These are phyloP conservation scores for Brasenia schreberi DNA, from an alignment of 164 flowering plant species.

Conservation along the genomic window DNA sequence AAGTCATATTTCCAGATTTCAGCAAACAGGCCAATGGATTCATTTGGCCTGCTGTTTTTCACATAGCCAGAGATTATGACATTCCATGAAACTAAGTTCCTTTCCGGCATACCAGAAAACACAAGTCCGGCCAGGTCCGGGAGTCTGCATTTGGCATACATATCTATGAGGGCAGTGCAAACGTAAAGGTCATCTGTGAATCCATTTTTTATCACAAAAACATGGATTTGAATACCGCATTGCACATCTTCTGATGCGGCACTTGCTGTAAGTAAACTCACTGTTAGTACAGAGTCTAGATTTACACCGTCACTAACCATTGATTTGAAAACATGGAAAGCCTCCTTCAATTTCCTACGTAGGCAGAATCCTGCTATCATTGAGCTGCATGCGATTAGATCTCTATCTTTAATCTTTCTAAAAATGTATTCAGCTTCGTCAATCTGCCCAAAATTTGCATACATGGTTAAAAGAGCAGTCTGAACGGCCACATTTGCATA, in stretches of 20 bases:
- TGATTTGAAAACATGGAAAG: conserved; percentile 17
- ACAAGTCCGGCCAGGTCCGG: conserved; percentile 23
- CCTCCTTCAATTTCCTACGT: conserved; percentile 23
- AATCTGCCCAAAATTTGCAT: conserved; percentile 27
- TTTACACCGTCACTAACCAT: conserved; percentile 22
- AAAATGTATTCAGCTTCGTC: conserved; percentile 33
- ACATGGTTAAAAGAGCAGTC: conserved; percentile 44
- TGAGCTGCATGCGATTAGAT: conserved; percentile 41
- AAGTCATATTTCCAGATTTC: conserved; percentile 22
- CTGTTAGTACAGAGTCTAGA: conserved; percentile 34
- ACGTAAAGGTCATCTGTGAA: conserved; percentile 25
- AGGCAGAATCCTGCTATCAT: conserved; percentile 39
- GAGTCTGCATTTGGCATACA: conserved; percentile 37
- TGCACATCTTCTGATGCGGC: conserved; percentile 18
- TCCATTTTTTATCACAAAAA: conserved; percentile 29
- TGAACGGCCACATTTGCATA: conserved; percentile 22
- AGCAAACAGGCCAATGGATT: conserved; percentile 27
- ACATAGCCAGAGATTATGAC: conserved; percentile 33
- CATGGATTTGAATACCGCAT: conserved; percentile 34
- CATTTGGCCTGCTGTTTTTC: conserved; percentile 26
- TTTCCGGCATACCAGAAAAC: conserved; percentile 26
- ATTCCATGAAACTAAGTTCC: conserved; percentile 50
- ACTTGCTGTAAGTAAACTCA: conserved; percentile 25
- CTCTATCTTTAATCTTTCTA: conserved; percentile 21
- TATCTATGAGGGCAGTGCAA: conserved; percentile 32